These are phyloP conservation scores for Plasmodium malariae DNA, from an alignment of 169 alveolate species.

Conservation along the genomic window DNA sequence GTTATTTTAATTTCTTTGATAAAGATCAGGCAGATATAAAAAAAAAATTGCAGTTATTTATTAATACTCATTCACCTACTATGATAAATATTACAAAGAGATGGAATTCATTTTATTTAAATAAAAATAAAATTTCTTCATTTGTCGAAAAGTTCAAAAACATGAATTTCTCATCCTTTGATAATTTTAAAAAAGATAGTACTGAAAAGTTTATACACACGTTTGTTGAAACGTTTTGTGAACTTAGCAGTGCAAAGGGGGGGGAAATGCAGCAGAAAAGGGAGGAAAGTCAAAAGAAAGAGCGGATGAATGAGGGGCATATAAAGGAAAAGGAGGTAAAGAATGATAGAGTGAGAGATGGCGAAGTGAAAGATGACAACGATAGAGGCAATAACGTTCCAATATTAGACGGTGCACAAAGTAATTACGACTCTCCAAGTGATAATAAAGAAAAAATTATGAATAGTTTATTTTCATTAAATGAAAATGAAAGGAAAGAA, in stretches of 20 bases:
- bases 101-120: constrained; percentile 57
- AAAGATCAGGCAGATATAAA: constrained; percentile 40
- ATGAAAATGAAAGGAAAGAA: neutral
- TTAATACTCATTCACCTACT: constrained; percentile 71
- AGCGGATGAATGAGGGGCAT: neutral
- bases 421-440: neutral
- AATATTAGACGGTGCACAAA: neutral
- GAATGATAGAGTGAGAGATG: neutral
- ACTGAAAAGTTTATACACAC: constrained; percentile 40
- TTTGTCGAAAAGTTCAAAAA: constrained; percentile 56
- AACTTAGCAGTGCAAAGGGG: neutral
- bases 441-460: neutral
- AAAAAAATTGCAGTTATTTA: constrained; percentile 53
- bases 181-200: constrained; percentile 44
- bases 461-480: neutral
- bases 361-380: neutral
- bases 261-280: neutral
- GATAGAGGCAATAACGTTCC: neutral
- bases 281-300: neutral
- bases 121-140: constrained; percentile 37
- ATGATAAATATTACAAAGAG: constrained; percentile 46
- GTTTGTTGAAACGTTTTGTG: constrained; percentile 45
- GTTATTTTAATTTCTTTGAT: constrained; percentile 56
- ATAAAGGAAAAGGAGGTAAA: constrained; percentile 20
- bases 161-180: constrained; percentile 3